phyloP scores from a whole-genome alignment of 352 stramenopile species.

The Phytophthora sp. region DNA sequence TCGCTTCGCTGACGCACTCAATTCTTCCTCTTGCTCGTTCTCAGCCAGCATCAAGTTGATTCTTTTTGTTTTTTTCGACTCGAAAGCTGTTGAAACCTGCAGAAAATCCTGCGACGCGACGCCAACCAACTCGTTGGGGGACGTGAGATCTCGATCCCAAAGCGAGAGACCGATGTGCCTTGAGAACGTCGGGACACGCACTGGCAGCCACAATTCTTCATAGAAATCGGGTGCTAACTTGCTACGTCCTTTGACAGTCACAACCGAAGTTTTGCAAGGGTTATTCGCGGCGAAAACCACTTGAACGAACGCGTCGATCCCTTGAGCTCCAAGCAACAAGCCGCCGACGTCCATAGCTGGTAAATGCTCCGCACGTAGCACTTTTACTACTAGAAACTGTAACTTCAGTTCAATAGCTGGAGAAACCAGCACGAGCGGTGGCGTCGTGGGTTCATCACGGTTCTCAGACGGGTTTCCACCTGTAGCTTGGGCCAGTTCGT shows the following conservation, averaged over 20 bases:
- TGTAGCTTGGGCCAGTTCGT: constrained; percentile 45
- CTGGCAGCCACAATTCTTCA: constrained; percentile 89
- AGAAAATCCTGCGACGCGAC: constrained; percentile 77
- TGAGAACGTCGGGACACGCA: constrained; percentile 76
- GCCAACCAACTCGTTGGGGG: constrained; percentile 76
- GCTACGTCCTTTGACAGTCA: constrained; percentile 64
- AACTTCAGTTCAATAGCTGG: constrained; percentile 80
- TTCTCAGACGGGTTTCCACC: constrained; percentile 7
- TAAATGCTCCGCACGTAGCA: constrained; percentile 82
- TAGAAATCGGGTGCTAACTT: constrained; percentile 67
- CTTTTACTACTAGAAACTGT: constrained; percentile 80
- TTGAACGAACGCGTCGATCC: constrained; percentile 87
- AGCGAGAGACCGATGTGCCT: constrained; percentile 76
- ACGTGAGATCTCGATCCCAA: constrained; percentile 80
- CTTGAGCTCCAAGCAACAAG: constrained; percentile 41
- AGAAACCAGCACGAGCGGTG: constrained; percentile 71
- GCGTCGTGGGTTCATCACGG: constrained; percentile 12
- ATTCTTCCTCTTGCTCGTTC: constrained; percentile 11
- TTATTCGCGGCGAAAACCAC: constrained; percentile 68
- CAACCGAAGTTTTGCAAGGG: constrained; percentile 51
- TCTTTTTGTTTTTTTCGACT: constrained; percentile 2
- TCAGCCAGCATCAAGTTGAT: constrained; percentile 13
- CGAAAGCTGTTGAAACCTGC: constrained; percentile 39
- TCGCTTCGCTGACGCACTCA: constrained; percentile 3
- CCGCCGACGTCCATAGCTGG: constrained; percentile 74